Evolutionary conservation across 495 filamentous ascomycete genomes (phyloP), one percentile per base, ranked within the genome.

Genomic region (Staphylotrichum longicolle): DNA sequence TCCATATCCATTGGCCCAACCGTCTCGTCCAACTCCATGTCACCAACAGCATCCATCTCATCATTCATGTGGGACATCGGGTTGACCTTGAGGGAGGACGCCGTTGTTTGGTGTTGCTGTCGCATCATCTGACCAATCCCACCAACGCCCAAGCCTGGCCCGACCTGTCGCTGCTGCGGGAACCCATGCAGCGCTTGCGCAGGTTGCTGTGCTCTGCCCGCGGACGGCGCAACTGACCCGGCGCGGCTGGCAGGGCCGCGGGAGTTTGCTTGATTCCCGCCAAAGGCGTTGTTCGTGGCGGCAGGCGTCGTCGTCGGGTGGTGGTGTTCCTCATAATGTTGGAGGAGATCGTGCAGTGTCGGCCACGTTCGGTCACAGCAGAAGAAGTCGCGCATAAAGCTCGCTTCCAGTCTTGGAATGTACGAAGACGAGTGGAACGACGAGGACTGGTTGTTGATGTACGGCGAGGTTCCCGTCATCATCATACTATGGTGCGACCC

Each of bases 341-440:
- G 91, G 52, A 98, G 78, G 30, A 98, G 83, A 71, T 98, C 94
- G 72, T 98, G 94, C 63, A 98, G 83, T 9, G 91, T 92, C 47
- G 92, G 87, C 68, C 96, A 82, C 27, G 84, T 93, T 64, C 88
- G 78, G 66, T 89, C 91, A 77, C 94, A 98, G 79, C 94, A 98
- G 48, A 84, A 86, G 76, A 96, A 98, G 77, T 98, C 91, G 67
- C 85, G 86, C 91, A 97, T 92, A 72, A 96, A 98, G 71, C 90
- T 91, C 55, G 95, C 95, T 77, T 98, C 94, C 70, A 98, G 83
- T 74, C 97, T 98, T 7, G 94, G 94, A 45, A 98, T 85, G 75
- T 98, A 98, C 35, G 94, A 98, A 1, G 93, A 96, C 7, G 94
- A 98, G 69, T 98, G 95, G 67, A 88, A 97, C 7, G 93, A 97